phyloP scores from a whole-genome alignment of 2,329 filamentous ascomycete species.

The Neofusicoccum kwambonambiense region DNA sequence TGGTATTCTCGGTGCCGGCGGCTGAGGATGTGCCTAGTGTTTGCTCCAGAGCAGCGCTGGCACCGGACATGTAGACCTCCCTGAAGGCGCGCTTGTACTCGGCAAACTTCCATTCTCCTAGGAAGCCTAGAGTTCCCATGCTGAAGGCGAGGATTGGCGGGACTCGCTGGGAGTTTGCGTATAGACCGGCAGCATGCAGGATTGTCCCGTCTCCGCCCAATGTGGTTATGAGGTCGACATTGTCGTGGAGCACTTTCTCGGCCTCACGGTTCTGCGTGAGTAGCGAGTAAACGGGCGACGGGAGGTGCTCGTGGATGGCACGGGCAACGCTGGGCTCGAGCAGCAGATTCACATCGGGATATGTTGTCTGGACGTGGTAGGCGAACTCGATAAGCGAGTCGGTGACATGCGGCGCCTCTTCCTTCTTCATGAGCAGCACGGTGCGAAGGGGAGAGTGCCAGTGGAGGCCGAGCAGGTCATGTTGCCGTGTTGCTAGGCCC shows the following conservation, averaged over 20 bases:
- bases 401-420: constrained; percentile 56
- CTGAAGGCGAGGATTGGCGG: constrained; percentile 93
- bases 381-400: constrained; percentile 59
- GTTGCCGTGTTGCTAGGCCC: constrained; percentile 52
- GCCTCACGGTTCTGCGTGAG: constrained; percentile 20
- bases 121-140: constrained; percentile 92
- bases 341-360: constrained; percentile 77
- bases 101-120: constrained; percentile 93
- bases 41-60: constrained; percentile 43
- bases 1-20: not conserved
- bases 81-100: constrained; percentile 91
- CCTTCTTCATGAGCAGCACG: constrained; percentile 67
- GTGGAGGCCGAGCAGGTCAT: constrained; percentile 63
- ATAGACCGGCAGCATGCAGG: constrained; percentile 79
- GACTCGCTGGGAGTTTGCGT: constrained; percentile 75
- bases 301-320: constrained; percentile 66
- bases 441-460: constrained; percentile 70
- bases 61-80: constrained; percentile 85
- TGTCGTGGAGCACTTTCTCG: constrained; percentile 57
- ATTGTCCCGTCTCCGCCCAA: constrained; percentile 94
- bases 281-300: constrained; percentile 62
- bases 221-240: constrained; percentile 85
- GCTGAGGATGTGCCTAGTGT: not conserved
- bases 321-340: constrained; percentile 76
- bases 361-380: constrained; percentile 72